Evolutionary conservation across 2,329 filamentous ascomycete species (phyloP).

Genomic region (Herpotrichia juniperi): DNA sequence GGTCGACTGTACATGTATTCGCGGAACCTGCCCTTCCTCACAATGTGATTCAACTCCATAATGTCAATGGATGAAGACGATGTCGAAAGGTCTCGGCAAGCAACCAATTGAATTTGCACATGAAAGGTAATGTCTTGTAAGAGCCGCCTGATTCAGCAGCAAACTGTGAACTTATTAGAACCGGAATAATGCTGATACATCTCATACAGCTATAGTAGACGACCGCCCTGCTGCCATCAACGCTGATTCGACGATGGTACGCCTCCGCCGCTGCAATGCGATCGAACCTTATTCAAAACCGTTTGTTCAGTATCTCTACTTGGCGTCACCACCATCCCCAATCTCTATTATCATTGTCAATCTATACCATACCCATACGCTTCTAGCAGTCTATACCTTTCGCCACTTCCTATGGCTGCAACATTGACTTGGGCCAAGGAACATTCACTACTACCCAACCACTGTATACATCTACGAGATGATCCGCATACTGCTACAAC

Average conservation of each 20-base stretch:
- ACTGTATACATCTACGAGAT: no score
- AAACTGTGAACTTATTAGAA: neutral
- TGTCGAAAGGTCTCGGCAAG: neutral
- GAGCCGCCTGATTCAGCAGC: neutral
- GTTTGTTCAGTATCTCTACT: neutral
- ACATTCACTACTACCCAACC: no score
- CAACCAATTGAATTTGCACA: neutral
- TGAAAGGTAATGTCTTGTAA: neutral
- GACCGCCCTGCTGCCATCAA: slow-evolving; percentile 1
- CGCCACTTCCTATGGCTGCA: no score
- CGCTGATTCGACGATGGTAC: neutral
- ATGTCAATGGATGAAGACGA: neutral
- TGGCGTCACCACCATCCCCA: no score
- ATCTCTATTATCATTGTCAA: no score
- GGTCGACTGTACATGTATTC: neutral
- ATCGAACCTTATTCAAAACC: neutral
- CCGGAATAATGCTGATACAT: slow-evolving; percentile 8
- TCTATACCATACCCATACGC: no score
- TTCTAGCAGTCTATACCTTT: no score
- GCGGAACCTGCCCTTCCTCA: neutral
- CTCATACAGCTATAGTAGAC: neutral
- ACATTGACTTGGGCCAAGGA: no score
- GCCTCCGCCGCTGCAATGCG: neutral
- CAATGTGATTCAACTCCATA: neutral
- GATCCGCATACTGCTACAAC: no score